Percentiles rank a stretch among this genome's conserved stretches.
Conservation (phyloP, 805 yeast species). For the Yarrowia sp. region DNA sequence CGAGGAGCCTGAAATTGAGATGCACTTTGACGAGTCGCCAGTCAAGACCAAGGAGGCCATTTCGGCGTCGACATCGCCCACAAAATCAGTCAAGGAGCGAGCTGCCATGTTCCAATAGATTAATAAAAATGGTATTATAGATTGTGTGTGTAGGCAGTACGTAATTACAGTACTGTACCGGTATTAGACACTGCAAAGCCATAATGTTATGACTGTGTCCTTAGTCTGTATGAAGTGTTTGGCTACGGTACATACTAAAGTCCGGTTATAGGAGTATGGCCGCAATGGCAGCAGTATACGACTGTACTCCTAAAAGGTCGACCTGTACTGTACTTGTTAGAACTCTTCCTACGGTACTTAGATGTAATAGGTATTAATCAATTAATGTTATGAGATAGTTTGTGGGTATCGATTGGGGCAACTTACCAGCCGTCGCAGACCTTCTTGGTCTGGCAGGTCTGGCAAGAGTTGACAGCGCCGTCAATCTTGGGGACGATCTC, state of each 20-base stretch:
- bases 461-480: background rate
- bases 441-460: conserved; percentile 4
- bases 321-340: too few relatives aligned
- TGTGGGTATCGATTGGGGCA: background rate
- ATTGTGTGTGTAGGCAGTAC: background rate
- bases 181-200: too few relatives aligned
- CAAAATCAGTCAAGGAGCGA: conserved; percentile 13
- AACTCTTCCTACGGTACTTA: too few relatives aligned
- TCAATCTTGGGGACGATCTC: background rate
- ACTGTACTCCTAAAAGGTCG: too few relatives aligned
- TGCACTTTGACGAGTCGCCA: conserved; percentile 11
- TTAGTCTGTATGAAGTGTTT: too few relatives aligned
- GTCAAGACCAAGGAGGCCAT: background rate
- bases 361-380: background rate
- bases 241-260: too few relatives aligned
- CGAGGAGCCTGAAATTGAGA: background rate
- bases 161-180: too few relatives aligned
- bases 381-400: background rate
- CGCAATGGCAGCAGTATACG: too few relatives aligned
- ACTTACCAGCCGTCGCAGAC: conserved; percentile 16
- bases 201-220: too few relatives aligned
- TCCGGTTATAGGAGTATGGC: too few relatives aligned
- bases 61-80: background rate
- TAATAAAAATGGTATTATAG: background rate
- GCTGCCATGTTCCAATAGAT: conserved; percentile 15